Evolutionary conservation across 306 rosid species (phyloP), one percentile per base, ranked within the genome.

Genomic region (Acacia confusa): DNA sequence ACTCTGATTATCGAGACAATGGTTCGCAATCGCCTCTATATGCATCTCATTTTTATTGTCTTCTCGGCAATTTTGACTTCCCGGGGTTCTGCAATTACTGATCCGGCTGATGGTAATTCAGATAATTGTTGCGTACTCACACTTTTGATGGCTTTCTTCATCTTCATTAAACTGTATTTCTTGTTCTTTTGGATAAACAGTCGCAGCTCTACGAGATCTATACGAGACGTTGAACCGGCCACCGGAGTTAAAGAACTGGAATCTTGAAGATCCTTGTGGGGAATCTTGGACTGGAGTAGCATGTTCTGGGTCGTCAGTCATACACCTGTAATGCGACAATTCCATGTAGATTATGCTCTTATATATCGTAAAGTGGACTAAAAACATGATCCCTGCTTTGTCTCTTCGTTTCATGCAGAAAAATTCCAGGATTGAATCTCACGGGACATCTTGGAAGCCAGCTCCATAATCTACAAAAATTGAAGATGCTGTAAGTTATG

Each of bases 281-380:
- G 93, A 95, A 84, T 86, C 90, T 80, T 95, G 99, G 99, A 79
- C 82, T 4, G 99, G 99, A 85, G 96, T 93, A 16, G 88, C 86
- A 55, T 95, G 98, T 85, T 89, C 82, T 80, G 94, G 89, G 1
- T 85, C 98, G 41, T 93, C 98, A 47, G 88, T 95, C 75, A 84
- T 95, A 74, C 85, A 90, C 87, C 88, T 95, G 99, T 93, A 93
- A 88, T 78, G 61, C 78, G 34, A 71, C 20, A 61, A 77, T 30
- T 55, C 66, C 24, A 11, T 2, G 22, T 41, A n/a, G 61, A 66
- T 50, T 9, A 76, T 58, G 50, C 75, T 76, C 80, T 7, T 67
- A 60, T 69, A 7, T 17, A 36, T 43, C 24, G 44, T 82, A 48
- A 27, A 76, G 84, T 50, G 66, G 27, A 60, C 22, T 32, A 63